phyloP scores from a whole-genome alignment of 805 yeast genomes.

The Sungouiella thailandica region DNA sequence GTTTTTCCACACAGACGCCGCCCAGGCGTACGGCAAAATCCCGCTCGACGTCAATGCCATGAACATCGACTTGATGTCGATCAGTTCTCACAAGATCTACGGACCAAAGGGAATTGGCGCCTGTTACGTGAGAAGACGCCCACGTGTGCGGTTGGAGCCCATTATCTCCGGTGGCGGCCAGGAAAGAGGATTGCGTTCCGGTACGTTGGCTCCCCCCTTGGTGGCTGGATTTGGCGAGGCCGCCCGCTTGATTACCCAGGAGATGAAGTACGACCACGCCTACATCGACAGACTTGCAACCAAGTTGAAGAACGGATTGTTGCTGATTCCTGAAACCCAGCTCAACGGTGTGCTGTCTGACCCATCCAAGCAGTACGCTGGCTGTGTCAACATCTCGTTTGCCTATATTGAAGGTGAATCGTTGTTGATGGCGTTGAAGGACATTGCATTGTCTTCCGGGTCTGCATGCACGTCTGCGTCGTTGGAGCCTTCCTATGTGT shows the following conservation, averaged over 20 bases:
- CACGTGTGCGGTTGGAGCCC: conserved; percentile 95
- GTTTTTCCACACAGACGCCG: conserved; percentile 96
- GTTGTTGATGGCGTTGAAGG: conserved; percentile 93
- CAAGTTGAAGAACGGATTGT: conserved; percentile 66
- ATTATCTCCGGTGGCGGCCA: conserved; percentile 97
- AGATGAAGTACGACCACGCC: conserved; percentile 64
- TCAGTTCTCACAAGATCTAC: conserved; percentile 93
- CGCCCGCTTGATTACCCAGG: conserved; percentile 73
- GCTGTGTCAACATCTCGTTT: conserved; percentile 94
- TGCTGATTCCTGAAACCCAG: conserved; percentile 82
- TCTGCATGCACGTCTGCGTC: conserved; percentile 99
- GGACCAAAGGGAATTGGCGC: conserved; percentile 99
- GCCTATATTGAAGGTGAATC: conserved; percentile 99
- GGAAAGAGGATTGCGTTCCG: conserved; percentile 96
- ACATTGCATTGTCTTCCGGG: conserved; percentile 92
- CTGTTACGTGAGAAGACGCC: conserved; percentile 90
- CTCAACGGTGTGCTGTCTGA: conserved; percentile 77
- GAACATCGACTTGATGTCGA: conserved; percentile 90
- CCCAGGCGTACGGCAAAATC: conserved; percentile 95
- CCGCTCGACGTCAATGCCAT: conserved; percentile 87
- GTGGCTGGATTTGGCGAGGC: conserved; percentile 98
- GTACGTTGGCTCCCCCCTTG: conserved; percentile 95
- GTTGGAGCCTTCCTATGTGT: conserved; percentile 92
- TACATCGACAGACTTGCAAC: conserved; percentile 70
- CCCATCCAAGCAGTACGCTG: conserved; percentile 54